These are phyloP conservation scores for Raphanus hybrid DNA, from an alignment of 441 rosid species.

Conservation along the genomic window DNA sequence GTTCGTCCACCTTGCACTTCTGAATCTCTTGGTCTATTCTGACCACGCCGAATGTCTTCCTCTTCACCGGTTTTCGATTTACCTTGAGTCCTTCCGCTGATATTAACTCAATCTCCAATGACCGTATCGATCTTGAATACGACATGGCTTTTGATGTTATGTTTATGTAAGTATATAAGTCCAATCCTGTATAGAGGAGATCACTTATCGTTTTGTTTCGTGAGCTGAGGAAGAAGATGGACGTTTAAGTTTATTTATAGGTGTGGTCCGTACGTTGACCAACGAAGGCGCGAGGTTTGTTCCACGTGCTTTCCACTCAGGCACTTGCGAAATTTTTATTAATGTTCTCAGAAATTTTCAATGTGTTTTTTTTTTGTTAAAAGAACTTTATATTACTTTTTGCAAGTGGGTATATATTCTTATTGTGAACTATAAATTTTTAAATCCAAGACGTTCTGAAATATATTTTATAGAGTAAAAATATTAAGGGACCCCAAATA, in stretches of 20 bases:
- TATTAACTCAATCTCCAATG: constrained; percentile 52
- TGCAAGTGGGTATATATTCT: background rate
- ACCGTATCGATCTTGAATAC: constrained; percentile 29
- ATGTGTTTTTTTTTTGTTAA: too few relatives aligned
- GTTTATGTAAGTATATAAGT: constrained; percentile 13
- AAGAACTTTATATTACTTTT: background rate
- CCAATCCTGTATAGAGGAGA: constrained; percentile 18
- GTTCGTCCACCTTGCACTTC: constrained; percentile 36
- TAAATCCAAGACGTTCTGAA: background rate
- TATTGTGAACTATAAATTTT: background rate
- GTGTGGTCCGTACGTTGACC: background rate
- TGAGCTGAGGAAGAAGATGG: background rate
- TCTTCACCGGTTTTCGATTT: constrained; percentile 49
- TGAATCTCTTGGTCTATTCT: constrained; percentile 32
- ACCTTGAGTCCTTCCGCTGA: constrained; percentile 60
- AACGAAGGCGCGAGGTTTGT: background rate
- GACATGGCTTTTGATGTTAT: constrained; percentile 17
- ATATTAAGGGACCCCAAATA: background rate
- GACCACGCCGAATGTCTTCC: constrained; percentile 46
- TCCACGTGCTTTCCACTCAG: constrained; percentile 11
- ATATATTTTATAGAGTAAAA: background rate
- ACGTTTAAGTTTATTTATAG: background rate
- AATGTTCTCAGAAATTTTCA: constrained; percentile 10
- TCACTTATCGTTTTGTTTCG: too few relatives aligned
- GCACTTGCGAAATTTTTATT: background rate